These are phyloP conservation scores for Huntiella moniliformis DNA, from an alignment of 2,329 filamentous ascomycete genomes.

Conservation along the genomic window DNA sequence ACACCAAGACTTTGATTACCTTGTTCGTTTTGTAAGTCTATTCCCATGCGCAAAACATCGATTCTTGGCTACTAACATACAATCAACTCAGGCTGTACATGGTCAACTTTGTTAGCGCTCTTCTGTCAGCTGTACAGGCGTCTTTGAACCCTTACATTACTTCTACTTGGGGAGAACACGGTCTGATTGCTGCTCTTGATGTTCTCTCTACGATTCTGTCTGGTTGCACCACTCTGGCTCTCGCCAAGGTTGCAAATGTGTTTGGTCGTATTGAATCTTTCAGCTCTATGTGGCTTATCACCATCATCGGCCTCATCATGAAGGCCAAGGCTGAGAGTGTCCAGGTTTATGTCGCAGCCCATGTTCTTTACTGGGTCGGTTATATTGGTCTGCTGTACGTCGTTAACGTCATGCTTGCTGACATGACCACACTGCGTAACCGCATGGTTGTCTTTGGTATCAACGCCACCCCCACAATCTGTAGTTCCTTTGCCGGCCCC, in stretches of 20 bases:
- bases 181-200: slow-evolving; percentile 44
- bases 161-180: slow-evolving; percentile 44
- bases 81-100: slow-evolving; percentile 20
- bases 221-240: slow-evolving; percentile 21
- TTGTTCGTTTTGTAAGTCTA: slow-evolving; percentile 23
- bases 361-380: slow-evolving; percentile 47
- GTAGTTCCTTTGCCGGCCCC: slow-evolving; percentile 26
- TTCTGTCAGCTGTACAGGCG: slow-evolving; percentile 21
- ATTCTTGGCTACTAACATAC: background rate
- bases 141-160: slow-evolving; percentile 46
- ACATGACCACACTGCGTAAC: slow-evolving; percentile 25
- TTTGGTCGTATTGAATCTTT: slow-evolving; percentile 30
- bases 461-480: slow-evolving; percentile 25
- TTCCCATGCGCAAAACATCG: background rate
- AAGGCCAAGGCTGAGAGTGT: slow-evolving; percentile 42
- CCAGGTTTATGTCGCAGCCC: slow-evolving; percentile 38
- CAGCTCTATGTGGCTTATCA: slow-evolving; percentile 23
- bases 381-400: slow-evolving; percentile 23
- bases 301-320: slow-evolving; percentile 38
- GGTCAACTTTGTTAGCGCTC: slow-evolving; percentile 21
- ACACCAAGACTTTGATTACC: slow-evolving; percentile 19
- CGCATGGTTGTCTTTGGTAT: slow-evolving; percentile 25
- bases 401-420: slow-evolving; percentile 24
- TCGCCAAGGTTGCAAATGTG: slow-evolving; percentile 31
- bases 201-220: slow-evolving; percentile 35